These are phyloP conservation scores for Lactarius sanguifluus DNA, from an alignment of 768 basidiomycete species.

Conservation along the genomic window DNA sequence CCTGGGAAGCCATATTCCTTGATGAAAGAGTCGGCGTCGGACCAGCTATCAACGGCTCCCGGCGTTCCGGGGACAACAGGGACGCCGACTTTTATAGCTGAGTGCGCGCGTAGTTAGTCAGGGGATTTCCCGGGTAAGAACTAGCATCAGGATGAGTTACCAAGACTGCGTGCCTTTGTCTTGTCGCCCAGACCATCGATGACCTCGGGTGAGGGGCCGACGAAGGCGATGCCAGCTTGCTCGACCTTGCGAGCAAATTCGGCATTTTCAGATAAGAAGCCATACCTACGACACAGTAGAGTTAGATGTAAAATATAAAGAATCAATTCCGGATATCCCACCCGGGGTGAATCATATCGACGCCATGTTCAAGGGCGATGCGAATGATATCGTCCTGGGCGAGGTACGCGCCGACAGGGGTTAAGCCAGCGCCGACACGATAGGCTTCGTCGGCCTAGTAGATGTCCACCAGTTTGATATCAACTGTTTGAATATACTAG, in stretches of 20 bases:
- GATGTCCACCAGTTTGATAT: slow-evolving; percentile 4
- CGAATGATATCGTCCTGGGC: slow-evolving; percentile 97
- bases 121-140: slow-evolving; percentile 19
- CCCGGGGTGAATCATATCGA: slow-evolving; percentile 99
- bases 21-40: slow-evolving; percentile 85
- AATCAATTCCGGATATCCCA: slow-evolving; percentile 37
- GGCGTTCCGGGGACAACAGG: slow-evolving; percentile 98
- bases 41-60: slow-evolving; percentile 81
- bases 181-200: slow-evolving; percentile 99
- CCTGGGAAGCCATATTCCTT: slow-evolving; percentile 95
- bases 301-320: background rate
- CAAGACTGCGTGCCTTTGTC: slow-evolving; percentile 91
- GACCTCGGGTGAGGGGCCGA: slow-evolving; percentile 93
- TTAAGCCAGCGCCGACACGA: slow-evolving; percentile 93
- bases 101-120: slow-evolving; percentile 14
- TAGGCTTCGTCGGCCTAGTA: slow-evolving; percentile 95
- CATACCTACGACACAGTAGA: slow-evolving; percentile 59
- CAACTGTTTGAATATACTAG: background rate
- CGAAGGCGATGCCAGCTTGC: slow-evolving; percentile 94
- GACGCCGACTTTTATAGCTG: slow-evolving; percentile 87
- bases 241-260: slow-evolving; percentile 97
- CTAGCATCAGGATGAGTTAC: slow-evolving; percentile 40
- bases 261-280: slow-evolving; percentile 97
- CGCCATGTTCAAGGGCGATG: slow-evolving; percentile 95
- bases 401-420: slow-evolving; percentile 96